Percentiles rank a stretch among this genome's conserved stretches.
Evolutionary conservation across 2,329 filamentous ascomycete genomes (phyloP).

Genomic region (Curvularia verruculosa): DNA sequence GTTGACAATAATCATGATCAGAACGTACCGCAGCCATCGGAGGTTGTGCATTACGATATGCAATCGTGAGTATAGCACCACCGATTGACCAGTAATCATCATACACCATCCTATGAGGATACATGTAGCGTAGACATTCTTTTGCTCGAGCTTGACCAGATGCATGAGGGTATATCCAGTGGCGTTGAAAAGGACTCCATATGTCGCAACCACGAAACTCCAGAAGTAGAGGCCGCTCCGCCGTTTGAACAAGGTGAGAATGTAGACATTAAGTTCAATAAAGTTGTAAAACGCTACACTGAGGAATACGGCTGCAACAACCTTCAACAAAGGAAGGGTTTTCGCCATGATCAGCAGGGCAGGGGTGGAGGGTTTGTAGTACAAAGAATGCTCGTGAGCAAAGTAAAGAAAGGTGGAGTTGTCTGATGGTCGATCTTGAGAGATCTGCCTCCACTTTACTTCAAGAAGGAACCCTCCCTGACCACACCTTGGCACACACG

Average conservation of each 20-base stretch:
- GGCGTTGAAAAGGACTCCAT: slow-evolving; percentile 53
- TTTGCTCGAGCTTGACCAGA: slow-evolving; percentile 40
- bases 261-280: slow-evolving; percentile 53
- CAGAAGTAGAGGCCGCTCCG: slow-evolving; percentile 57
- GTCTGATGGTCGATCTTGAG: slow-evolving; percentile 7
- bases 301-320: slow-evolving; percentile 28
- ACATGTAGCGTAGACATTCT: slow-evolving; percentile 44
- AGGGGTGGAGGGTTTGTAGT: not conserved
- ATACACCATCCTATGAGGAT: slow-evolving; percentile 62
- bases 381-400: slow-evolving; percentile 6
- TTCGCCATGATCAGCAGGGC: slow-evolving; percentile 6
- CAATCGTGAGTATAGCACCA: slow-evolving; percentile 66
- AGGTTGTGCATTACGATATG: slow-evolving; percentile 62
- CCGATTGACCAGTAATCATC: slow-evolving; percentile 66
- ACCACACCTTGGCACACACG: not conserved
- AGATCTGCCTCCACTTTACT: slow-evolving; percentile 10
- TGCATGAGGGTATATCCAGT: slow-evolving; percentile 54
- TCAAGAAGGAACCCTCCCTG: slow-evolving; percentile 4
- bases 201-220: slow-evolving; percentile 52
- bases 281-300: slow-evolving; percentile 45
- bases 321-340: slow-evolving; percentile 11
- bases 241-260: slow-evolving; percentile 54
- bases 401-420: slow-evolving; percentile 9
- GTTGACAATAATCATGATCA: slow-evolving; percentile 63
- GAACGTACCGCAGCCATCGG: slow-evolving; percentile 53